Evolutionary conservation across 2,329 filamentous ascomycete species (phyloP).

Genomic region (Lasiodiplodia gonubiensis): DNA sequence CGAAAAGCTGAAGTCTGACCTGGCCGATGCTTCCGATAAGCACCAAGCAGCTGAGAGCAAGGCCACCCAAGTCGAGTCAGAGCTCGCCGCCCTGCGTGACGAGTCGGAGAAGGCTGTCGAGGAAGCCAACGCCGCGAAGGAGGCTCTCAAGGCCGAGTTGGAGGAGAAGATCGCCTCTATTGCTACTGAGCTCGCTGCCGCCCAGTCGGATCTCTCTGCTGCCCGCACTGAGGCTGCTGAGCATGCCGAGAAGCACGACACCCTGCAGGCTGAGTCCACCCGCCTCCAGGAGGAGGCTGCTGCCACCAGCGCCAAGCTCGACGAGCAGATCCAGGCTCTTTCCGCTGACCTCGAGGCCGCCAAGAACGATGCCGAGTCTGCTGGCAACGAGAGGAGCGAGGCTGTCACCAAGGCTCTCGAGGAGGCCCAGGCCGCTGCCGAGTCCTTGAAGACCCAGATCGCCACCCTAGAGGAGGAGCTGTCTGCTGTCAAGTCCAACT

Average conservation of each 20-base stretch:
- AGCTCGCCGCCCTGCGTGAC: constrained; percentile 18
- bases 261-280: constrained; percentile 23
- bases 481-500: constrained; percentile 6
- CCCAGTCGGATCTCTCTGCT: constrained; percentile 23
- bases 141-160: constrained; percentile 26
- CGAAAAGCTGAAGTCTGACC: constrained; percentile 26
- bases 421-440: constrained; percentile 18
- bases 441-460: constrained; percentile 22
- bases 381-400: constrained; percentile 10
- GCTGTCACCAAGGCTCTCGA: constrained; percentile 17
- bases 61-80: constrained; percentile 3
- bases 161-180: constrained; percentile 28
- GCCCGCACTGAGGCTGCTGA: constrained; percentile 29
- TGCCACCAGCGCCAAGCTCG: constrained; percentile 31
- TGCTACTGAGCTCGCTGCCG: constrained; percentile 25
- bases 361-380: constrained; percentile 28
- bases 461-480: constrained; percentile 21
- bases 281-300: constrained; percentile 27
- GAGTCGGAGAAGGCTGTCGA: constrained; percentile 19
- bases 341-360: constrained; percentile 37
- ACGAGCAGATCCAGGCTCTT: constrained; percentile 40
- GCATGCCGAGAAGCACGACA: constrained; percentile 36
- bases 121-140: constrained; percentile 27
- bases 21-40: constrained; percentile 17
- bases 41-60: constrained; percentile 26